These are phyloP conservation scores for Margaritispora aquatica DNA, from an alignment of 495 filamentous ascomycete species.

Conservation along the genomic window DNA sequence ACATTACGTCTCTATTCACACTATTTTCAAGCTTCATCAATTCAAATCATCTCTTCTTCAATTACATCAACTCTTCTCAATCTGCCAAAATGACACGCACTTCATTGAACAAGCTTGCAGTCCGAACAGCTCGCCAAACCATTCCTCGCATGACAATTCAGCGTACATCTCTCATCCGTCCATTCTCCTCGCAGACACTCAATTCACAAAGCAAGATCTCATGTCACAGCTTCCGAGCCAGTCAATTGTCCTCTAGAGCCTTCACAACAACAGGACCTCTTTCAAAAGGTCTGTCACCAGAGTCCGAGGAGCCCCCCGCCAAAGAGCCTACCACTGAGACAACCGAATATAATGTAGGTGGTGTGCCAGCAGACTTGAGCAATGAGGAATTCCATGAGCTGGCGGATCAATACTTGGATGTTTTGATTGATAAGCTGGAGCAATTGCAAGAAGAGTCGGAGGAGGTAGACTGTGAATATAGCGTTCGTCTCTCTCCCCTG, in stretches of 20 bases:
- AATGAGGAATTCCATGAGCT: slow-evolving; percentile 38
- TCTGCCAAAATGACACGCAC: slow-evolving; percentile 11
- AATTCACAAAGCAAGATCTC: background rate
- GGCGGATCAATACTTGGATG: slow-evolving; percentile 46
- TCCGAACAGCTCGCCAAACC: background rate
- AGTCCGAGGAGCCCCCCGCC: slow-evolving; percentile 19
- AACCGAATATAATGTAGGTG: background rate
- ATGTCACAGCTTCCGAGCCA: background rate
- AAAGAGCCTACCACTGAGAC: slow-evolving; percentile 10
- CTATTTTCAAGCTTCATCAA: background rate
- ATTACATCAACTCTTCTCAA: background rate
- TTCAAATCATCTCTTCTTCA: background rate
- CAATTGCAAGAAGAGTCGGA: slow-evolving; percentile 53
- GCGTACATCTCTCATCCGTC: background rate
- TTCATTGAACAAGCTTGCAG: background rate
- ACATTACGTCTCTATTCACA: background rate
- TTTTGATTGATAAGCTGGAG: slow-evolving; percentile 59
- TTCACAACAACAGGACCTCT: slow-evolving; percentile 11
- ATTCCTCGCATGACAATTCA: background rate
- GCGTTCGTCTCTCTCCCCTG: slow-evolving; percentile 31
- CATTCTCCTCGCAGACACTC: background rate
- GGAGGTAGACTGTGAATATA: slow-evolving; percentile 62
- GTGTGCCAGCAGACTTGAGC: slow-evolving; percentile 15
- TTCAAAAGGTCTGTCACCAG: slow-evolving; percentile 25
- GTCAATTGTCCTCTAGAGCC: slow-evolving; percentile 1